Percentiles rank a stretch among this genome's conserved stretches.
Conservation (phyloP, 108 stramenopile genomes). For the Licmophora abbreviata region DNA sequence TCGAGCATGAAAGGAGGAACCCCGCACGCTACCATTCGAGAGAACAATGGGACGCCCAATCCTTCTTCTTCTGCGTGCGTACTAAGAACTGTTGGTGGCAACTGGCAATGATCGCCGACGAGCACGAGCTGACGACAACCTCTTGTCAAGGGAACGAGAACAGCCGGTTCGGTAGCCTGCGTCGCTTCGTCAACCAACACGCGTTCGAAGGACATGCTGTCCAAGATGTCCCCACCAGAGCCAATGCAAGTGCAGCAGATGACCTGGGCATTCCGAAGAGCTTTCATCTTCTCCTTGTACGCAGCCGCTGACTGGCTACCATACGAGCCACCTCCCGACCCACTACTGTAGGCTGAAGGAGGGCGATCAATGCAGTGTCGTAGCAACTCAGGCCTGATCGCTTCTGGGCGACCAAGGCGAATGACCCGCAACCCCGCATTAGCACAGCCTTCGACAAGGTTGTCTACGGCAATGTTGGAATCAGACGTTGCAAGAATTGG, state of each 20-base stretch:
- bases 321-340: slow-evolving; percentile 16
- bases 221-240: slow-evolving; percentile 83
- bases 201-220: slow-evolving; percentile 78
- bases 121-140: slow-evolving; percentile 91
- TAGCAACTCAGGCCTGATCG: slow-evolving; percentile 84
- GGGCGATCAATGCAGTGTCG: slow-evolving; percentile 84
- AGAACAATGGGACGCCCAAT: slow-evolving; percentile 81
- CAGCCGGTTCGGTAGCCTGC: slow-evolving; percentile 88
- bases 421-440: slow-evolving; percentile 83
- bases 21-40: slow-evolving; percentile 85
- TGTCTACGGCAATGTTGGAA: slow-evolving; percentile 97
- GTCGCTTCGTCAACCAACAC: slow-evolving; percentile 94
- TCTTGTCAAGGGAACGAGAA: slow-evolving; percentile 83
- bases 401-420: slow-evolving; percentile 89
- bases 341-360: slow-evolving; percentile 26
- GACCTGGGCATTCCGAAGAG: slow-evolving; percentile 82
- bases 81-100: slow-evolving; percentile 87
- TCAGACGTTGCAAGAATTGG: slow-evolving; percentile 87
- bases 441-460: slow-evolving; percentile 92
- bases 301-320: slow-evolving; percentile 33
- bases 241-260: slow-evolving; percentile 94
- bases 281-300: slow-evolving; percentile 78
- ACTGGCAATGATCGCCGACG: slow-evolving; percentile 96
- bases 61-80: slow-evolving; percentile 84
- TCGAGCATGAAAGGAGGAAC: slow-evolving; percentile 87